Evolutionary conservation across 345 rosid species (phyloP), one percentile per base, ranked within the genome.

Genomic region (Moricandia arvensis): DNA sequence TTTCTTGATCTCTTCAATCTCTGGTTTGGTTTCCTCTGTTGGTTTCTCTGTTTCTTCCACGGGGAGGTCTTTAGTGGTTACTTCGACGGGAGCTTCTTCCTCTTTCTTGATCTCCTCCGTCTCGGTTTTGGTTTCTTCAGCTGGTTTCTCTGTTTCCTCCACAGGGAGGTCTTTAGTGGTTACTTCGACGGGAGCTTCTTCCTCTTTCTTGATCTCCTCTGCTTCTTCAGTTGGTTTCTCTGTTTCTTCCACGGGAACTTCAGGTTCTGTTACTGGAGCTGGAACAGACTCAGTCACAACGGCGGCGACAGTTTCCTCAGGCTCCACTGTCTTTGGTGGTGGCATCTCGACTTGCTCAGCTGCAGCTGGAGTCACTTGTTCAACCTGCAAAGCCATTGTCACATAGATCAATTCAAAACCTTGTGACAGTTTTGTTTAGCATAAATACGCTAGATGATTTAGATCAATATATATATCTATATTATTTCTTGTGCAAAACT

Each of bases 341-440:
- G 75, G 15, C 34, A 79, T 74, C 54, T 73, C 82, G 5, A 72
- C 63, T 65, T 43, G 74, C 66, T 79, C 82, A 43, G 79, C 54
- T 62, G 67, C 45, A 63, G 1, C 61, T 73, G 70, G 78, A 55
- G 67, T 79, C 75, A 69, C 75, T 73, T 79, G 78, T 63, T 74
- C 71, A 79, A 79, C 79, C 82, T 79, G 43, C 67, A 73, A 68
- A 63, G 45, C 11, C 55, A 73, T 68, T 67, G 38, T 24, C 58
- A 49, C 37, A 43, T 62, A 62, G 16, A 55, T 51, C 47, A 72
- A 29, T 29, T 49, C 21, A 35, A 66, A 51, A 78, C 77, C 35
- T 24, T 21, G 1, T 3, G 17, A 3, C 11, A 67, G 58, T 58
- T 70, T 43, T 1, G 1, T 17, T 35, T 16, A 12, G 0, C 17